Evolutionary conservation across 352 stramenopile genomes (phyloP).

Genomic region (Phytophthora sp.): DNA sequence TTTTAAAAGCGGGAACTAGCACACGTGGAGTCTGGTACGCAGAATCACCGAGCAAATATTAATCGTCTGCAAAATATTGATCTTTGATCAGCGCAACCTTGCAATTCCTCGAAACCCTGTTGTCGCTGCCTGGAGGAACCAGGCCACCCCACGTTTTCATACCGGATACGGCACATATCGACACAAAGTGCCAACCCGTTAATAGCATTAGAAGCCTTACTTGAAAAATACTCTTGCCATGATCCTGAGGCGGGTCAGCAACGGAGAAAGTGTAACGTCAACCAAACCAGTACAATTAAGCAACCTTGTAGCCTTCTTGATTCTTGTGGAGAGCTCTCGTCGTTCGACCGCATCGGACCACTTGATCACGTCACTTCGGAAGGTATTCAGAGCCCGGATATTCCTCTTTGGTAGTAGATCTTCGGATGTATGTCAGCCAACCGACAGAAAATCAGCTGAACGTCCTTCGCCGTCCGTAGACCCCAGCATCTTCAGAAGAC

Average conservation of each 20-base stretch:
- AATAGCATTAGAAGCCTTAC: not conserved
- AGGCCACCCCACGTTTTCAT: not conserved
- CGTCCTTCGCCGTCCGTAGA: not conserved
- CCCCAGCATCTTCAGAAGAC: not conserved
- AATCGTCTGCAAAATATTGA: too few species aligned
- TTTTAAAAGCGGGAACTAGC: too few species aligned
- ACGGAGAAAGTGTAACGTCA: not conserved
- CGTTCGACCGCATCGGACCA: not conserved
- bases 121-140: not conserved
- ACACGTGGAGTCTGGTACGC: too few species aligned
- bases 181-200: not conserved
- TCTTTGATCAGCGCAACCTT: too few species aligned
- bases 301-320: not conserved
- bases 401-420: not conserved
- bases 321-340: not conserved
- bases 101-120: not conserved
- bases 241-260: not conserved
- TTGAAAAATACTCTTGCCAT: not conserved
- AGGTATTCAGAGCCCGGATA: not conserved
- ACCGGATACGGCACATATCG: not conserved
- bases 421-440: not conserved
- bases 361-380: not conserved
- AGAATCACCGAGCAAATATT: too few species aligned
- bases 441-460: not conserved
- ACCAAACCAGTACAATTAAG: not conserved